Percentiles rank a stretch among this genome's conserved stretches.
Evolutionary conservation across 495 filamentous ascomycete genomes (phyloP).

Genomic region (Aspergillus carlsbadensis): DNA sequence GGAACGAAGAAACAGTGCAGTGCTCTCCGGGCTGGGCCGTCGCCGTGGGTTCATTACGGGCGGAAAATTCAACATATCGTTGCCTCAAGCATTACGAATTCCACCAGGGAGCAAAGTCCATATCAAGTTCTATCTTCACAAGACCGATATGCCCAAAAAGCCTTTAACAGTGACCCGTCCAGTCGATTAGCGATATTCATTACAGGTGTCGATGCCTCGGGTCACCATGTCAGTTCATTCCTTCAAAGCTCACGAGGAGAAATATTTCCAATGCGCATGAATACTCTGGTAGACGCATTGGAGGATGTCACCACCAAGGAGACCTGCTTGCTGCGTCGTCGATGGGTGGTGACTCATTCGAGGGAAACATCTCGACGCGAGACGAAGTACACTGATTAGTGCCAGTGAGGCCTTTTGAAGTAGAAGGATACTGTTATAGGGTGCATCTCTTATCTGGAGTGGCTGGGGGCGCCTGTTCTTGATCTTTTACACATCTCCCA

Average conservation of each 20-base stretch:
- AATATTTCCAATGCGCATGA: not conserved
- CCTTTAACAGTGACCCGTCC: no score
- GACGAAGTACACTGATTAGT: not conserved
- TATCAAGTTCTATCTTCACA: no score
- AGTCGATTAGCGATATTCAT: no score
- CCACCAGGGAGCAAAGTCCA: not conserved
- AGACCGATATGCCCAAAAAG: no score
- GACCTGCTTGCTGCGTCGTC: not conserved
- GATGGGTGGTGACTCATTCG: not conserved
- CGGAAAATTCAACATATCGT: not conserved
- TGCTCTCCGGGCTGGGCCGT: not conserved
- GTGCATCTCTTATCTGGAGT: no score
- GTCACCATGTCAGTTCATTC: not conserved
- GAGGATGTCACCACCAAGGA: not conserved
- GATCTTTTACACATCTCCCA: no score
- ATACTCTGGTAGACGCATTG: not conserved
- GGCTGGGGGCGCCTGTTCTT: no score
- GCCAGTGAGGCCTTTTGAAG: not conserved
- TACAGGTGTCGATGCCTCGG: not conserved
- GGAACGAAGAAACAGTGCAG: no score
- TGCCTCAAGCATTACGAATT: not conserved
- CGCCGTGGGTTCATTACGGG: not conserved
- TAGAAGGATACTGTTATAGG: not conserved
- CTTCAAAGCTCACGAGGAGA: not conserved
- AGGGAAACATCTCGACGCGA: not conserved